A percentile compares a stretch with the other conserved stretches of the same genome.
phyloP scores from a whole-genome alignment of 2,329 filamentous ascomycete genomes.

The Iodosphaeria phyllophila region DNA sequence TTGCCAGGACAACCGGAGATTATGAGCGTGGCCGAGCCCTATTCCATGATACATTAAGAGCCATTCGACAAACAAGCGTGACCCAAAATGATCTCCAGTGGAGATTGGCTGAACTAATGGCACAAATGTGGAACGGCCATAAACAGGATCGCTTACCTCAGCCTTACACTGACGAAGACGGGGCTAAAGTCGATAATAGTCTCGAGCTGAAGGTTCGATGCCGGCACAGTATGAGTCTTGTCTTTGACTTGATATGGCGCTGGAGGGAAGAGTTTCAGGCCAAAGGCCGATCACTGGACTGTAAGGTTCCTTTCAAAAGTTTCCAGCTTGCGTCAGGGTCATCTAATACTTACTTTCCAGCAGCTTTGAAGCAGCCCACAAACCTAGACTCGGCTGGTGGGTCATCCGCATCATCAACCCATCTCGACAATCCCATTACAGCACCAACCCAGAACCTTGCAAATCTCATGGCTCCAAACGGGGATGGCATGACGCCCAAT shows the following conservation, averaged over 20 bases:
- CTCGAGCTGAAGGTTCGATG: conserved; percentile 69
- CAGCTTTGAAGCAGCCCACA: conserved; percentile 69
- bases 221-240: conserved; percentile 67
- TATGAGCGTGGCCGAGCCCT: conserved; percentile 46
- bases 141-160: conserved; percentile 30
- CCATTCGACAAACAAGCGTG: conserved; percentile 55
- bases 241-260: conserved; percentile 72
- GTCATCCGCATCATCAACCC: conserved; percentile 50
- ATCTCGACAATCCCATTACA: conserved; percentile 38
- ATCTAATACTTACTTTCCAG: conserved; percentile 16
- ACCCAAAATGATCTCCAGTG: conserved; percentile 64
- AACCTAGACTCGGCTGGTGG: conserved; percentile 64
- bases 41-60: conserved; percentile 52
- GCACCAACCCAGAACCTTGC: conserved; percentile 18
- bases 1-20: conserved; percentile 55
- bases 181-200: conserved; percentile 42
- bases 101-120: conserved; percentile 67
- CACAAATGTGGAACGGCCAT: conserved; percentile 69
- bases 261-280: conserved; percentile 69
- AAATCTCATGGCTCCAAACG: conserved; percentile 28
- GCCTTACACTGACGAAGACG: too few relatives aligned
- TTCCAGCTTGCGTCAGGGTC: conserved; percentile 10
- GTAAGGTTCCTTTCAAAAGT: conserved; percentile 25
- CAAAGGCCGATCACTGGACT: conserved; percentile 48
- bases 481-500: conserved; percentile 32